Conservation (phyloP, 345 rosid genomes). For the Chamaenerion angustifolium region DNA sequence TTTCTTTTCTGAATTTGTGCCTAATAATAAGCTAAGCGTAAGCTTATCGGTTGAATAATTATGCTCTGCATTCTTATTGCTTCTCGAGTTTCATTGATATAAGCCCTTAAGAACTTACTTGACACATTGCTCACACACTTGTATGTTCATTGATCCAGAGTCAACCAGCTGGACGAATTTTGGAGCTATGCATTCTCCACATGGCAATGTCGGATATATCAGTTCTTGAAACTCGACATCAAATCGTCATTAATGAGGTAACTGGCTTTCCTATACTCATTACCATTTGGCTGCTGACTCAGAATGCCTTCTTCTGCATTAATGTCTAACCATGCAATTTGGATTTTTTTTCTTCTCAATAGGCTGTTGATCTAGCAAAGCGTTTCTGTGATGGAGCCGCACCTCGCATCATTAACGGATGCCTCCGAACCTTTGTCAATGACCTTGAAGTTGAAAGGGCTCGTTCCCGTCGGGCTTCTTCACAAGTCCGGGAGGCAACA, state of each 20-base stretch:
- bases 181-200: constrained; percentile 85
- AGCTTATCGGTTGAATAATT: no score
- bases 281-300: not conserved
- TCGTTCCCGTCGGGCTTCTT: constrained; percentile 15
- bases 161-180: constrained; percentile 73
- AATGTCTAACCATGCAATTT: not conserved
- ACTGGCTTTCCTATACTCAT: not conserved
- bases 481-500: constrained; percentile 18
- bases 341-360: constrained; percentile 3
- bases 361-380: constrained; percentile 97
- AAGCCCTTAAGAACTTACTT: no score
- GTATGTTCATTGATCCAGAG: constrained; percentile 26
- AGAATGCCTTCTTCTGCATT: not conserved
- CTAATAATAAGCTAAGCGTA: no score
- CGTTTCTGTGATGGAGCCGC: constrained; percentile 95
- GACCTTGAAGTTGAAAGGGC: constrained; percentile 24
- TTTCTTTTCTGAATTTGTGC: no score
- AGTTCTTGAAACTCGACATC: constrained; percentile 75
- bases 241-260: constrained; percentile 92
- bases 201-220: constrained; percentile 89
- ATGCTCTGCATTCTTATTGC: no score
- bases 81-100: no score
- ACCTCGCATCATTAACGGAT: constrained; percentile 84
- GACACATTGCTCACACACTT: not conserved
- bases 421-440: constrained; percentile 76